Conservation (phyloP, 192 early-diverging fungal species). For the Chytriomyces sp. region DNA sequence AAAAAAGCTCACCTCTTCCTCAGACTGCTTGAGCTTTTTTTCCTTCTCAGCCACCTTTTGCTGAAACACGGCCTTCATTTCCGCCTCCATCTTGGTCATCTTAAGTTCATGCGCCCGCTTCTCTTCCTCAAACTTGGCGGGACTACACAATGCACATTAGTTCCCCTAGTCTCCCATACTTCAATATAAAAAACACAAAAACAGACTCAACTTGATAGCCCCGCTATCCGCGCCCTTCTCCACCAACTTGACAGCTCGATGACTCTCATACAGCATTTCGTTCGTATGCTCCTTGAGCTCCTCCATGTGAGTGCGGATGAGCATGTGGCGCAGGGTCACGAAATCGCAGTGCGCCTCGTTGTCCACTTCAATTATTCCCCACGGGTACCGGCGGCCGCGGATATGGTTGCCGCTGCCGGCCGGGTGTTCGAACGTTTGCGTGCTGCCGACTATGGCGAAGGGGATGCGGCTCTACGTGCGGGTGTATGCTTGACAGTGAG, state of each 20-base stretch:
- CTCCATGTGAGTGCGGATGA: constrained; percentile 79
- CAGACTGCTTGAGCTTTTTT: constrained; percentile 94
- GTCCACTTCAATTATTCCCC: constrained; percentile 66
- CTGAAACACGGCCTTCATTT: constrained; percentile 99
- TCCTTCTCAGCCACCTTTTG: constrained; percentile 99
- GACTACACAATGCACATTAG: constrained; percentile 22
- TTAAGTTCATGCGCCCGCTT: constrained; percentile 88
- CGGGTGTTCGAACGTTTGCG: constrained; percentile 54
- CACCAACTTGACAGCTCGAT: constrained; percentile 54
- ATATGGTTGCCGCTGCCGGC: constrained; percentile 59
- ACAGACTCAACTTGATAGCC: constrained; percentile 12
- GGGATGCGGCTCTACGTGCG: constrained; percentile 51
- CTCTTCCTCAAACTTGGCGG: constrained; percentile 91
- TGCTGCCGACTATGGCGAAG: constrained; percentile 64
- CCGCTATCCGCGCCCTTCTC: too few relatives aligned
- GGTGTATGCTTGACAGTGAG: neutral
- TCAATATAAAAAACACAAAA: neutral
- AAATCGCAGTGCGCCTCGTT: constrained; percentile 69
- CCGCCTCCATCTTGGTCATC: constrained; percentile 96
- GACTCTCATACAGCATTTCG: constrained; percentile 64
- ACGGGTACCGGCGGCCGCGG: constrained; percentile 63
- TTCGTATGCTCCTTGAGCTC: constrained; percentile 67
- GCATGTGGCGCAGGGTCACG: constrained; percentile 59
- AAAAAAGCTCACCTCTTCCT: constrained; percentile 76
- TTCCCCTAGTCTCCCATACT: too few relatives aligned